A percentile compares a stretch with the other conserved stretches of the same genome.
phyloP scores from a whole-genome alignment of 2,329 filamentous ascomycete genomes.

The Mariannaea sp. region DNA sequence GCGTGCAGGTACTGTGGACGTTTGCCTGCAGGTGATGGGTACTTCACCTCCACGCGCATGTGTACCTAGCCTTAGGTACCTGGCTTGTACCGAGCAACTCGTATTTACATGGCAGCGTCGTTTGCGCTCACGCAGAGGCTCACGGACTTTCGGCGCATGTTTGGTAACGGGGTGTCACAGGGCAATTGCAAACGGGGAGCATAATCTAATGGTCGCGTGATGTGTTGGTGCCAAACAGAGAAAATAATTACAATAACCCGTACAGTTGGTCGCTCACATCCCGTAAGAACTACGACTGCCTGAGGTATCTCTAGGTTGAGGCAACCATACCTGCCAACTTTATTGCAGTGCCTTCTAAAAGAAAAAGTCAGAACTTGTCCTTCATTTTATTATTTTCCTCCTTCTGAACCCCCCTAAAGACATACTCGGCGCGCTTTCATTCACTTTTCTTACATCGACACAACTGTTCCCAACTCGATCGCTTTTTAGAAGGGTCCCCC shows the following conservation, averaged over 20 bases:
- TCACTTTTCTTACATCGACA: neutral
- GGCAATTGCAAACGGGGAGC: neutral
- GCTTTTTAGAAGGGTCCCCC: constrained; percentile 1
- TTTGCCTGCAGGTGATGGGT: constrained; percentile 3
- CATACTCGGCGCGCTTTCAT: too few species aligned
- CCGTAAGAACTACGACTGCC: too few species aligned
- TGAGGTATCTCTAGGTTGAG: neutral
- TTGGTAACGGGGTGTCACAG: neutral
- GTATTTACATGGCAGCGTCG: too few species aligned
- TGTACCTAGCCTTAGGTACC: neutral
- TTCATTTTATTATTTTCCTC: constrained; percentile 2
- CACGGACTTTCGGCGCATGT: neutral
- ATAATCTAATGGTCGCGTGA: constrained; percentile 26
- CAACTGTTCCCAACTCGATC: constrained; percentile 5
- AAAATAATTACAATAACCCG: constrained; percentile 5
- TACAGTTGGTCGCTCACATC: neutral
- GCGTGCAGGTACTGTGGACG: constrained; percentile 1
- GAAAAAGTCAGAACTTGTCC: too few species aligned
- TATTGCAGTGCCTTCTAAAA: too few species aligned
- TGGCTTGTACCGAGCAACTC: neutral
- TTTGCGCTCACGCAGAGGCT: neutral
- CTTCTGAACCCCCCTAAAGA: too few species aligned
- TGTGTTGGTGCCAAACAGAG: constrained; percentile 7
- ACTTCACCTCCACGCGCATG: constrained; percentile 6
- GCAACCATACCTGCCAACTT: too few species aligned